Base-by-base conservation (phyloP, 306 rosid genomes). In the Begonia fuchsioides region DNA sequence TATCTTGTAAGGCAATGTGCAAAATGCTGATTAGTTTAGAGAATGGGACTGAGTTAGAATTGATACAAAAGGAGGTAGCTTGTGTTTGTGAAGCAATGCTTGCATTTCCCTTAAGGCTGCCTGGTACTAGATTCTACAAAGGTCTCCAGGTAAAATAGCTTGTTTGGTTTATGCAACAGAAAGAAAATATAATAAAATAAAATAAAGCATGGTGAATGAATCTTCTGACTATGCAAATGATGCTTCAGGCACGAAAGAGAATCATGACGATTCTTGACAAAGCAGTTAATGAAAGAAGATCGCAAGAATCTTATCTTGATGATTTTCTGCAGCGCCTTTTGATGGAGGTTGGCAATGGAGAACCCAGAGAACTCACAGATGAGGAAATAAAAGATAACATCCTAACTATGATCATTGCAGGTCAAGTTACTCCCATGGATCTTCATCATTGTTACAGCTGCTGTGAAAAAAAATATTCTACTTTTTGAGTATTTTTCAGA, bases 371-470 rank as follows among this genome's bases (percentile, higher is more conserved):
- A 41, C 53, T 80, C n/a, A 69, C 81, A 19, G 84, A 88, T 61
- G 41, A 43, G 38, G 92, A 81, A 82, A 79, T 90, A 50, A 65
- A 61, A 77, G 95, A 90, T 47, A 90, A 90, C 17, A 79, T 81
- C 44, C 63, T 81, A 58, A 85, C 95, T 16, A 76, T 84, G 93
- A 65, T 90, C 8, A 81, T 84, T 73, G 96, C 94, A 50, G 87
- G 86, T 80, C 12, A 1, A n/a, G 45, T 26, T 26, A 3, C 35
- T 2, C 35, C 35, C 35, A 26, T 26, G 35, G 35, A 26, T 26
- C 7, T 26, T 26, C 35, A 26, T 26, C 35, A 26, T 26, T 26
- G 35, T 26, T 26, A 26, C 7, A 26, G 7, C 35, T 5, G 35
- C 35, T 26, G 7, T 26, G 35, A 26, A 26, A n/a, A n/a, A n/a